phyloP scores from a whole-genome alignment of 1,284 basidiomycete genomes.

The Ceratobasidium sp. region DNA sequence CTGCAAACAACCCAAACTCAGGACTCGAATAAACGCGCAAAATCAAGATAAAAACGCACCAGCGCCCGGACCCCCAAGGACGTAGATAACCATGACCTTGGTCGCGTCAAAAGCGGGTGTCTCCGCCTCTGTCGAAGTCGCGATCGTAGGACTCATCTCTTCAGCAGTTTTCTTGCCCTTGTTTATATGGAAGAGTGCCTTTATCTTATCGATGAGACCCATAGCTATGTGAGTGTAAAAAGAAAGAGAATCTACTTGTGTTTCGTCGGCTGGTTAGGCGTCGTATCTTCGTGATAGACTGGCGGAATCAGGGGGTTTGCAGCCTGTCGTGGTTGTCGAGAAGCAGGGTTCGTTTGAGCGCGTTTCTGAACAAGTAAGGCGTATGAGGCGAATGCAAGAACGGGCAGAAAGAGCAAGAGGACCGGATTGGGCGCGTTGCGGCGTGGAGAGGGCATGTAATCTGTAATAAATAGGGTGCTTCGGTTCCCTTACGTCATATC shows the following conservation, averaged over 20 bases:
- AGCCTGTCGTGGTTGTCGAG: slow-evolving; percentile 70
- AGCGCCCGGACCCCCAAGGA: slow-evolving; percentile 96
- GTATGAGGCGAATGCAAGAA: slow-evolving; percentile 70
- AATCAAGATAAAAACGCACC: slow-evolving; percentile 63
- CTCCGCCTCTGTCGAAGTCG: slow-evolving; percentile 40
- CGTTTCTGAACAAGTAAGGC: slow-evolving; percentile 68
- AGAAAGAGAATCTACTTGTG: not conserved
- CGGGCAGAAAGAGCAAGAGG: slow-evolving; percentile 68
- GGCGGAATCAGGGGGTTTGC: slow-evolving; percentile 77
- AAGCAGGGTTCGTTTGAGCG: slow-evolving; percentile 71
- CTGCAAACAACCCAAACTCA: slow-evolving; percentile 60
- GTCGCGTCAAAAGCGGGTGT: slow-evolving; percentile 69
- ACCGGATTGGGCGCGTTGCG: slow-evolving; percentile 70
- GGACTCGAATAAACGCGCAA: not conserved
- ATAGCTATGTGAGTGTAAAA: slow-evolving; percentile 56
- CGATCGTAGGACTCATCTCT: slow-evolving; percentile 6
- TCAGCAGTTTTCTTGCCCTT: slow-evolving; percentile 37
- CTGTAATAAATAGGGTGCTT: slow-evolving; percentile 3
- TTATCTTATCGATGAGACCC: slow-evolving; percentile 66
- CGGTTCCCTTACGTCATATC: slow-evolving; percentile 32
- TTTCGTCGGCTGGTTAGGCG: slow-evolving; percentile 9
- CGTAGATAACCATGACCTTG: slow-evolving; percentile 92
- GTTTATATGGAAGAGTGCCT: slow-evolving; percentile 61
- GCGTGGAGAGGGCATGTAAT: slow-evolving; percentile 63
- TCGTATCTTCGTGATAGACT: slow-evolving; percentile 58